phyloP scores from a whole-genome alignment of 352 stramenopile genomes.

The Phytopythium helicoides region DNA sequence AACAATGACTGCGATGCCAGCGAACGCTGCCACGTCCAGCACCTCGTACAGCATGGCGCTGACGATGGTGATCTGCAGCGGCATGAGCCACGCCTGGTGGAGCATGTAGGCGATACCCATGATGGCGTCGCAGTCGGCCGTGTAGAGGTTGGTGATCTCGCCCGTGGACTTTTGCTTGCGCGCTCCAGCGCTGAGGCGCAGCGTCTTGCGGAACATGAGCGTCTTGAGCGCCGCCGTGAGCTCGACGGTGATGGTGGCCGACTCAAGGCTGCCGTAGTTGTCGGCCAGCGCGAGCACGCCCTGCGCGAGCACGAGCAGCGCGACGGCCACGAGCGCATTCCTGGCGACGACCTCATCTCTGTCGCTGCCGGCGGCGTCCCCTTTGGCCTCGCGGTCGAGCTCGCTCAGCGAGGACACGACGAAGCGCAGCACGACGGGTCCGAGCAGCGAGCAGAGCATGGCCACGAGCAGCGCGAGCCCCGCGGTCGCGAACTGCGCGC shows the following conservation, averaged over 20 bases:
- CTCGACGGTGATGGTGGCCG: slow-evolving; percentile 51
- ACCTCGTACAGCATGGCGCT: slow-evolving; percentile 45
- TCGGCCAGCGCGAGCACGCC: slow-evolving; percentile 52
- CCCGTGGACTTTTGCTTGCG: slow-evolving; percentile 44
- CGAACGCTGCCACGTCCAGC: slow-evolving; percentile 30
- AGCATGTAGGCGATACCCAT: slow-evolving; percentile 34
- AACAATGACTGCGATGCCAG: slow-evolving; percentile 38
- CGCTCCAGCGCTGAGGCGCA: slow-evolving; percentile 40
- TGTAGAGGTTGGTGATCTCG: slow-evolving; percentile 67
- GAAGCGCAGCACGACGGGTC: slow-evolving; percentile 37
- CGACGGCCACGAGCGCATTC: no score
- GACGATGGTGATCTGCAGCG: slow-evolving; percentile 41
- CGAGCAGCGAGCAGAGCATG: slow-evolving; percentile 47
- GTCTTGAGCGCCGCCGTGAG: slow-evolving; percentile 48
- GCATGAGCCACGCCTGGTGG: slow-evolving; percentile 69
- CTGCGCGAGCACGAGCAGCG: slow-evolving; percentile 30
- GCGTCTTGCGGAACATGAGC: slow-evolving; percentile 50
- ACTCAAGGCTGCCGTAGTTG: slow-evolving; percentile 42
- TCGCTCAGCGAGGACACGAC: slow-evolving; percentile 31
- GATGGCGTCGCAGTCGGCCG: slow-evolving; percentile 45
- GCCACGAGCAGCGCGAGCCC: slow-evolving; percentile 37
- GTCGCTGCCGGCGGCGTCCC: background rate
- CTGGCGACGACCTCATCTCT: no score
- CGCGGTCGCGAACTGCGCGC: slow-evolving; percentile 28
- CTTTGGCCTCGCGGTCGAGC: background rate